Percentiles rank a stretch among this genome's conserved stretches.
phyloP scores from a whole-genome alignment of 176 grass and related monocot species.

The Carex myosuroides region DNA sequence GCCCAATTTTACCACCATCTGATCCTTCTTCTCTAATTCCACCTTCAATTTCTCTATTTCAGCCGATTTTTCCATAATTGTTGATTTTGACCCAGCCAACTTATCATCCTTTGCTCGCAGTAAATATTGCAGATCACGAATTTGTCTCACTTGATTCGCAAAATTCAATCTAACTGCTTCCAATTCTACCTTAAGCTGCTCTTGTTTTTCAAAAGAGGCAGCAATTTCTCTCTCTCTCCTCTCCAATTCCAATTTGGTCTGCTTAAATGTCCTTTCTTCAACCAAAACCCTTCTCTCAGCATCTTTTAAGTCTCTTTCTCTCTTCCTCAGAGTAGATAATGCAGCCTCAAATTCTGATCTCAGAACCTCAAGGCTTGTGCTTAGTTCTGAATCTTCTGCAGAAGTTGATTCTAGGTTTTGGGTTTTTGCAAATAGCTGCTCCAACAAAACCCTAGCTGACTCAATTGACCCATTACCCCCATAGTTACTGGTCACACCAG shows the following conservation, averaged over 20 bases:
- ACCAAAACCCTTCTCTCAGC: conserved; percentile 45
- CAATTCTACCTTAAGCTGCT: conserved; percentile 58
- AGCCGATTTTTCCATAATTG: conserved; percentile 45
- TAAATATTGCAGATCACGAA: conserved; percentile 52
- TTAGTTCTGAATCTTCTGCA: conserved; percentile 40
- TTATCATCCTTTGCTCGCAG: conserved; percentile 48
- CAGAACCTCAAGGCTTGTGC: conserved; percentile 43
- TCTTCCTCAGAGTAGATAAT: conserved; percentile 46
- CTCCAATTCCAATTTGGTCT: conserved; percentile 56
- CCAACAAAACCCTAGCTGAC: conserved; percentile 54
- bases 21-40: conserved; percentile 56
- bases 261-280: conserved; percentile 48
- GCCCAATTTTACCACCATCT: conserved; percentile 32
- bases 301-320: conserved; percentile 49
- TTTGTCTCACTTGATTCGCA: conserved; percentile 48
- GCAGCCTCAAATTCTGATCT: conserved; percentile 66
- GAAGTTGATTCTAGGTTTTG: conserved; percentile 38
- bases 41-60: conserved; percentile 60
- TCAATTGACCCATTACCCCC: conserved; percentile 48
- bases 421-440: conserved; percentile 54
- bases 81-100: conserved; percentile 39
- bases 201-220: conserved; percentile 50
- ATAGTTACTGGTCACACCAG: conserved; percentile 29
- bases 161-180: conserved; percentile 48
- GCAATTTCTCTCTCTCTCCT: conserved; percentile 51